Base-by-base conservation (phyloP, 306 rosid species). In the Acacia melanoxylon region DNA sequence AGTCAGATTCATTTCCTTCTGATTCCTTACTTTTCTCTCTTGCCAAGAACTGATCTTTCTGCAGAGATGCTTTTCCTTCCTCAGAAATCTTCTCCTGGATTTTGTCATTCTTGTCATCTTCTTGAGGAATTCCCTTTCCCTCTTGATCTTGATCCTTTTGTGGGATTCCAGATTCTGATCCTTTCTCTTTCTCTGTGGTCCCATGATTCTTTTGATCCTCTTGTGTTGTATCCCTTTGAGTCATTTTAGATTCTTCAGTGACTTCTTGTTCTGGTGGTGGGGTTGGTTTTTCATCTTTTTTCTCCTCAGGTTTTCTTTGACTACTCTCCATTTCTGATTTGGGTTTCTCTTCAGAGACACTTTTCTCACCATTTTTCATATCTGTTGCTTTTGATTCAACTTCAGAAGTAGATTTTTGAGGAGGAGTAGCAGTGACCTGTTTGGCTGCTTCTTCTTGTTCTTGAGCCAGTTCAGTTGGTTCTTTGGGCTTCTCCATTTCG, bases 271-370 rank as follows among this genome's bases (percentile, higher is more conserved):
- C 13, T 56, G 27, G 48, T 56, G 27, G 40, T 35, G 48, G 10
- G 27, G 54, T 29, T 59, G 46, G 42, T 16, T 7, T 46, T 71
- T 74, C 48, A 13, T 17, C 29, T 11, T 51, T 33, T 31, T 74
- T 19, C 65, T 52, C 82, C 6, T 37, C 66, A 33, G 2, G 17
- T 17, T 77, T 19, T 35, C 54, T 27, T 40, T 75, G 27, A 20
- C 82, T 71, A 35, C 82, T 79, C 12, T 70, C 80, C 59, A 24
- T 62, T 56, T 51, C 29, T 74, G 83, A 35, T 58, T 73, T 78
- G 16, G 77, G 42, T 56, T 25, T 68, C 14, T 85, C 49, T 14
- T 78, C 11, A 24, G 80, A 56, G 58, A 63, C 19, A 6, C 11
- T 62, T 29, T 29, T 29, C 31, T 1, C 31, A 29, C 31, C 31